Percentiles rank a stretch among this genome's conserved stretches.
phyloP scores from a whole-genome alignment of 352 stramenopile genomes.

The Phytophthora sp. region DNA sequence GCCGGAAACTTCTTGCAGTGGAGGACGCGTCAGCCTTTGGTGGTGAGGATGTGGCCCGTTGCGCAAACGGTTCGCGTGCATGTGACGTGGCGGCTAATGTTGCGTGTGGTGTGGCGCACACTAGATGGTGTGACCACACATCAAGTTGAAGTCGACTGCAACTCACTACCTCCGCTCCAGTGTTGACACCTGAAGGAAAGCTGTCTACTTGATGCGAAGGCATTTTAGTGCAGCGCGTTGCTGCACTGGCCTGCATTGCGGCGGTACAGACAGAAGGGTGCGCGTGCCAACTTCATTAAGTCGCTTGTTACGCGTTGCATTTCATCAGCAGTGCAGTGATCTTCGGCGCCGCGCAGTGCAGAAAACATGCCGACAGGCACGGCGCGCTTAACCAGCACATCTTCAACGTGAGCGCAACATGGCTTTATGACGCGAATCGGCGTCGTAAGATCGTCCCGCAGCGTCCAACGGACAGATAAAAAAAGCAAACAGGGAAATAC shows the following conservation, averaged over 20 bases:
- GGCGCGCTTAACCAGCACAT: not conserved
- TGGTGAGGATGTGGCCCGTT: too few species aligned
- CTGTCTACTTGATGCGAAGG: too few species aligned
- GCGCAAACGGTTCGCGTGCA: constrained; percentile 15
- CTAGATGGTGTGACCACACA: not conserved
- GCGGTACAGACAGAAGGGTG: not conserved
- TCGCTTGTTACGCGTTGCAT: not conserved
- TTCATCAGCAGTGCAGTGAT: too few species aligned
- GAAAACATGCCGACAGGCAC: not conserved
- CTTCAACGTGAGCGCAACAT: not conserved
- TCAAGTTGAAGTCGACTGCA: constrained; percentile 3
- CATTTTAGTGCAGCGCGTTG: too few species aligned
- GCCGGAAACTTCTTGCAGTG: constrained; percentile 30
- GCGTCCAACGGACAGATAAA: too few species aligned
- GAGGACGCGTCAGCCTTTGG: too few species aligned
- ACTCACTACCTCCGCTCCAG: too few species aligned
- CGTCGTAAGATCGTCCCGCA: too few species aligned
- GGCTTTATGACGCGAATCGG: not conserved
- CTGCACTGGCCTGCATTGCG: not conserved
- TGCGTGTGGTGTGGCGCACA: constrained; percentile 8
- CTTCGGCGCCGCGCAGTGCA: not conserved
- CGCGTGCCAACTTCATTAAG: not conserved
- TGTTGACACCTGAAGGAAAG: too few species aligned
- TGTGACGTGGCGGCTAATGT: constrained; percentile 13
- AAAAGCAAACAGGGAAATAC: constrained; percentile 45